Evolutionary conservation across 176 grass and related monocot species (phyloP).

Genomic region (Oryza longistaminata): DNA sequence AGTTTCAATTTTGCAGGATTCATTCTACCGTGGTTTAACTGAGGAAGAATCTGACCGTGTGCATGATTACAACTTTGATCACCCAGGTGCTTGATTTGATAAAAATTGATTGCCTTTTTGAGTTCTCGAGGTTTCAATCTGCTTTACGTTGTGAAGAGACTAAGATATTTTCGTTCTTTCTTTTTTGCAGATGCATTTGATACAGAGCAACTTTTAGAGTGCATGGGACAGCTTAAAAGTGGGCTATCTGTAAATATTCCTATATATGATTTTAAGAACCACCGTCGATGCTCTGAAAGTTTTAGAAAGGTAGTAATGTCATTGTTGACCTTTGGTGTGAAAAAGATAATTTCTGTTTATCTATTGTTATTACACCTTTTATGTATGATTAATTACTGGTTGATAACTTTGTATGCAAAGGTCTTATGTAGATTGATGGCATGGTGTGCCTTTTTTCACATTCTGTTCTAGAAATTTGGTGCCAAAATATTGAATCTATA

Average conservation of each 20-base stretch:
- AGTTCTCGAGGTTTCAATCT: neutral
- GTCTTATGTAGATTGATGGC: neutral
- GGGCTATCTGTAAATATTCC: slow-evolving; percentile 73
- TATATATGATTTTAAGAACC: slow-evolving; percentile 94
- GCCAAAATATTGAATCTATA: slow-evolving; percentile 6
- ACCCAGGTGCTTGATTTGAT: slow-evolving; percentile 72
- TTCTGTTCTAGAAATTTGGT: neutral
- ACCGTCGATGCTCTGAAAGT: slow-evolving; percentile 61
- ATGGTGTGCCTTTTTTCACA: neutral
- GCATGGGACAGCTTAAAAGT: slow-evolving; percentile 77
- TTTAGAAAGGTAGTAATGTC: slow-evolving; percentile 51
- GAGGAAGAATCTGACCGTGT: slow-evolving; percentile 62
- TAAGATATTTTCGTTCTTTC: neutral
- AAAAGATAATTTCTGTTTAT: neutral
- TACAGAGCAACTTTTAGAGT: slow-evolving; percentile 70
- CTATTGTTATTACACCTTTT: neutral
- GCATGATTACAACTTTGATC: slow-evolving; percentile 90
- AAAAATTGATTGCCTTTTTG: neutral
- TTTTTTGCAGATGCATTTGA: slow-evolving; percentile 82
- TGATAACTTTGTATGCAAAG: neutral
- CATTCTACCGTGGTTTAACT: slow-evolving; percentile 79
- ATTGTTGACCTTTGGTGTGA: slow-evolving; percentile 22
- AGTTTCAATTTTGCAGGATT: slow-evolving; percentile 67
- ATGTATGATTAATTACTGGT: slow-evolving; percentile 1
- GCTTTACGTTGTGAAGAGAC: neutral